Evolutionary conservation across 306 rosid species (phyloP), one percentile per base, ranked within the genome.

Genomic region (Vigna reflexopilosa): DNA sequence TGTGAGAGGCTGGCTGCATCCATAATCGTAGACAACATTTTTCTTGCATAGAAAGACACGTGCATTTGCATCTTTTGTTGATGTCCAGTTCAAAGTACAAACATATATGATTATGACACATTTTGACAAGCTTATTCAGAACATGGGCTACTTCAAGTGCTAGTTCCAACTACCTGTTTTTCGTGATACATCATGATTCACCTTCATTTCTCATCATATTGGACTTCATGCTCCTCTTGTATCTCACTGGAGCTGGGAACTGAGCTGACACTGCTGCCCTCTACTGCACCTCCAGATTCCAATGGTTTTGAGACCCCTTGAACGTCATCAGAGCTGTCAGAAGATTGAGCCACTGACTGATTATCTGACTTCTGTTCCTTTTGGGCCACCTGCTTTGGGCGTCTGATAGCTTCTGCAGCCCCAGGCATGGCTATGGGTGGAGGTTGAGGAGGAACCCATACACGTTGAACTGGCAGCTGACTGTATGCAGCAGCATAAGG

Each of bases 361-460:
- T 83, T 90, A 45, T 84, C 88, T 50, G 81, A 73, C 13, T 47
- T 63, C 64, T 63, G 90, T 70, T 96, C 97, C 77, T 80, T 90
- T 76, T 85, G 96, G 44, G 32, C 89, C 3, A 54, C 57, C 16
- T 87, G 76, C 81, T 96, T 96, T 20, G 94, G 98, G 67, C 98
- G 88, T 57, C 98, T 84, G 87, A 91, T 96, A 42, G 98, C 97
- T 84, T 93, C 98, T 15, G 97, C 99, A 42, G 97, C 98, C 80
- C 74, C 97, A 0, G 98, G 61, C 91, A 96, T 83, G 19, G 84
- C 94, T 50, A 93, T 86, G 0, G 97, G 96, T 44, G 98, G 99
- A 49, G 98, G 94, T 86, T 86, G 98, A 75, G 99, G 98, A 67
- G 99, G 98, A 81, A 91, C 98, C 99, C 99, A 96, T 5, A 51